These are phyloP conservation scores for Phytophthora palmivora DNA, from an alignment of 352 stramenopile genomes.

Conservation along the genomic window DNA sequence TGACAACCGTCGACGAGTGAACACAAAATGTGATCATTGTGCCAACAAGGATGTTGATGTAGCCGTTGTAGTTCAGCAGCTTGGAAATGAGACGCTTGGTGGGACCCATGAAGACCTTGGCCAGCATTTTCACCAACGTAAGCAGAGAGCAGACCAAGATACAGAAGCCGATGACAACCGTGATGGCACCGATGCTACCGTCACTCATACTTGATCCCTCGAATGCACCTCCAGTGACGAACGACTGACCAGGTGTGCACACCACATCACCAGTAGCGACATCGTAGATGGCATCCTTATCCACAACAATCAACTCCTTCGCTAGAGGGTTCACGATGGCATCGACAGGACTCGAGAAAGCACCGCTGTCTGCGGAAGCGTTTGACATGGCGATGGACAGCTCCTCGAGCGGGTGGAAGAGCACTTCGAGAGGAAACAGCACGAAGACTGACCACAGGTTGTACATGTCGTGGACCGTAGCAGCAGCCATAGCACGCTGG, in stretches of 20 bases:
- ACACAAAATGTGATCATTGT: conserved; percentile 87
- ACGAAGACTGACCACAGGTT: conserved; percentile 89
- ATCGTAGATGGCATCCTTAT: conserved; percentile 50
- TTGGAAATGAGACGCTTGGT: conserved; percentile 89
- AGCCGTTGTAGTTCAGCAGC: conserved; percentile 90
- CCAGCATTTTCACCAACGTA: conserved; percentile 58
- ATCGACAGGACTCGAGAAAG: conserved; percentile 56
- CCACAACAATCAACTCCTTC: conserved; percentile 41
- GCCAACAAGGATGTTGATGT: conserved; percentile 90
- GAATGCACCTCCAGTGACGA: conserved; percentile 54
- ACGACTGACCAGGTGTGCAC: conserved; percentile 37
- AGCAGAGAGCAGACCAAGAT: conserved; percentile 59
- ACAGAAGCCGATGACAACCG: conserved; percentile 52
- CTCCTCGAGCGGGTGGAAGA: conserved; percentile 67
- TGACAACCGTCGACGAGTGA: conserved; percentile 92
- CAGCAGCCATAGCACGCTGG: conserved; percentile 66
- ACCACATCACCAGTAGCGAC: conserved; percentile 37
- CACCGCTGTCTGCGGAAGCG: conserved; percentile 38
- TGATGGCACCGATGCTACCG: conserved; percentile 53
- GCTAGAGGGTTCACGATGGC: conserved; percentile 49
- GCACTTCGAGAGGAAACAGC: conserved; percentile 75
- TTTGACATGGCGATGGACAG: conserved; percentile 56
- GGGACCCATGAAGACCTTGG: conserved; percentile 77
- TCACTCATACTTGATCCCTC: conserved; percentile 41
- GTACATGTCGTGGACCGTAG: conserved; percentile 81